phyloP scores from a whole-genome alignment of 805 yeast genomes.

The Starmerella sirachaensis region DNA sequence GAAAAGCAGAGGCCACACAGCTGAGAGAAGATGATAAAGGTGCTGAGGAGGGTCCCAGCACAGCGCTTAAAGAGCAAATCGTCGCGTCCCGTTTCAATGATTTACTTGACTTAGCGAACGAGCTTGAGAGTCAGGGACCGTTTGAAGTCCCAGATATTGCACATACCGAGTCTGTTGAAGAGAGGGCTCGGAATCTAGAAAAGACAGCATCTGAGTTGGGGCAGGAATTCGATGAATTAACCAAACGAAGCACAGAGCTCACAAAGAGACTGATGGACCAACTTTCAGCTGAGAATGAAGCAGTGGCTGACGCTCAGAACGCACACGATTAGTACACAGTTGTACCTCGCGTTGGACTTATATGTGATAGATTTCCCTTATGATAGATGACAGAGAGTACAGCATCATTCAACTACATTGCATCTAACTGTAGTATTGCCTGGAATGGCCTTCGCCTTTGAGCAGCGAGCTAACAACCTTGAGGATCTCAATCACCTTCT shows the following conservation, averaged over 20 bases:
- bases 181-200: constrained; percentile 5
- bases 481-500: constrained; percentile 34
- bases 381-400: no score
- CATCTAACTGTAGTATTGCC: no score
- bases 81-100: constrained; percentile 10
- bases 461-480: no score
- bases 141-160: constrained; percentile 9
- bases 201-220: constrained; percentile 13
- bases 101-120: constrained; percentile 9
- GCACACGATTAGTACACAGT: neutral
- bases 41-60: neutral
- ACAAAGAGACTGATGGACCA: constrained; percentile 14
- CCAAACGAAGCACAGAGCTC: constrained; percentile 16
- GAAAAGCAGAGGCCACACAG: neutral
- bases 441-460: no score
- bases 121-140: constrained; percentile 9
- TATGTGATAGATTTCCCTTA: no score
- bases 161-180: constrained; percentile 2
- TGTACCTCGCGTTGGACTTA: neutral
- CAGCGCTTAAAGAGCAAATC: constrained; percentile 7
- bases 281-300: constrained; percentile 10
- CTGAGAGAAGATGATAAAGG: neutral
- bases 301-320: neutral
- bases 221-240: constrained; percentile 19
- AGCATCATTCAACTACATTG: no score